A percentile compares a stretch with the other conserved stretches of the same genome.
phyloP scores from a whole-genome alignment of 129 eudicot genomes.

The Chrysanthemum seticuspe region DNA sequence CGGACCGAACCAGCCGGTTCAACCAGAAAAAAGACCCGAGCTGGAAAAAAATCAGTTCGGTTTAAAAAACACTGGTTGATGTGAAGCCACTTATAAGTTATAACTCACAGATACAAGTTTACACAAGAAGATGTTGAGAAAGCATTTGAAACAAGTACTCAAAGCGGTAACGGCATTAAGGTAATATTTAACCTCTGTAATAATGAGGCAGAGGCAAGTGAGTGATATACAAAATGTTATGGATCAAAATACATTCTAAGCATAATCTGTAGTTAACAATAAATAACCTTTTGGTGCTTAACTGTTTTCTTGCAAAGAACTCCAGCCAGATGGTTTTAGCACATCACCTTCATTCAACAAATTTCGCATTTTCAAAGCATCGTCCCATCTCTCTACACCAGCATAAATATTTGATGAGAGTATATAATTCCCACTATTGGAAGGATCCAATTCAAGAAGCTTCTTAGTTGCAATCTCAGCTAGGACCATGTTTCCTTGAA shows the following conservation, averaged over 20 bases:
- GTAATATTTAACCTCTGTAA: conserved; percentile 4
- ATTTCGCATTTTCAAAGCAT: conserved; percentile 53
- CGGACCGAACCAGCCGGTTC: too few species aligned
- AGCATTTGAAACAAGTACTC: conserved; percentile 56
- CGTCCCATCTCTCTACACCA: conserved; percentile 65
- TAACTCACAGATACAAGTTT: conserved; percentile 43
- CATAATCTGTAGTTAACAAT: not conserved
- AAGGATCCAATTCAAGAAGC: conserved; percentile 54
- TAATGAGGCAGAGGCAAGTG: too few species aligned
- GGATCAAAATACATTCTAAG: not conserved
- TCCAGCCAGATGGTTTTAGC: conserved; percentile 58
- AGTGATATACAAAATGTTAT: not conserved
- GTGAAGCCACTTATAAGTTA: conserved; percentile 43
- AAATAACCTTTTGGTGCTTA: not conserved
- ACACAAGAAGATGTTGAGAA: conserved; percentile 44
- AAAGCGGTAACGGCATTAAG: conserved; percentile 53
- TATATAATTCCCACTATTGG: conserved; percentile 61
- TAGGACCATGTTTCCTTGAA: conserved; percentile 48
- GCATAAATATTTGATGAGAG: conserved; percentile 60
- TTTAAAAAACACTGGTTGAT: conserved; percentile 21
- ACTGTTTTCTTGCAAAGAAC: conserved; percentile 38
- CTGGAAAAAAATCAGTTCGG: too few species aligned
- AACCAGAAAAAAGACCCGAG: too few species aligned
- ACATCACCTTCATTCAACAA: conserved; percentile 55
- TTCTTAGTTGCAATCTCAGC: conserved; percentile 51